Conservation (phyloP, 768 basidiomycete genomes). For the Lactifluus volemus region DNA sequence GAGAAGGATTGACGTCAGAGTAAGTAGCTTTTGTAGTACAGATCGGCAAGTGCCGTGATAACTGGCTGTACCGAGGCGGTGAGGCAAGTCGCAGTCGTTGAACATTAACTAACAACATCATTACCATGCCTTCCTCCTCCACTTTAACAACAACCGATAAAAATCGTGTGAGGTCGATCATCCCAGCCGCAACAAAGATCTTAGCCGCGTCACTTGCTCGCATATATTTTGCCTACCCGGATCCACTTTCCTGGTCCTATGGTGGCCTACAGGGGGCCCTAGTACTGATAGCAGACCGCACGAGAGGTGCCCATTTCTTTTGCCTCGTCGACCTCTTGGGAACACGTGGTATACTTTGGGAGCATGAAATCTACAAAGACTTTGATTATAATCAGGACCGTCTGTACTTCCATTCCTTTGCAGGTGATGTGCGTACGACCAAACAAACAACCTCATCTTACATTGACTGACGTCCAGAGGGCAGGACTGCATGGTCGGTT, state of each 20-base stretch:
- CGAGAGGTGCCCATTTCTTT: constrained; percentile 49
- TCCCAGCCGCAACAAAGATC: constrained; percentile 59
- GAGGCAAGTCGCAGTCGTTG: not conserved
- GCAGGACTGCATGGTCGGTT: constrained; percentile 83
- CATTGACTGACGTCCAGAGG: not conserved
- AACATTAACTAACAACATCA: not conserved
- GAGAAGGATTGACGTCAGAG: not conserved
- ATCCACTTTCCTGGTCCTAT: constrained; percentile 74
- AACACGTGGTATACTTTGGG: constrained; percentile 85
- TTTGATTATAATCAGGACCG: constrained; percentile 79
- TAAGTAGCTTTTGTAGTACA: no score
- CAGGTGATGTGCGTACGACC: constrained; percentile 71
- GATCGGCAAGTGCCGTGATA: not conserved
- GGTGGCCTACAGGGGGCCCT: constrained; percentile 82
- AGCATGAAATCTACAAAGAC: constrained; percentile 80
- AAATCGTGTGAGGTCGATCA: constrained; percentile 55
- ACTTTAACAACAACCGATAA: constrained; percentile 71
- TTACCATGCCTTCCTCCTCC: constrained; percentile 61
- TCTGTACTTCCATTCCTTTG: constrained; percentile 87
- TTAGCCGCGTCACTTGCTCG: constrained; percentile 72
- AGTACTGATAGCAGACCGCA: constrained; percentile 56
- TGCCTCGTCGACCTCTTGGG: constrained; percentile 79
- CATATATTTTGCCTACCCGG: constrained; percentile 84
- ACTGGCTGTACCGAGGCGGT: not conserved
- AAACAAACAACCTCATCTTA: not conserved